Percentiles rank a stretch among this genome's conserved stretches.
Conservation (phyloP, 352 stramenopile species). For the Discostella stelligera region DNA sequence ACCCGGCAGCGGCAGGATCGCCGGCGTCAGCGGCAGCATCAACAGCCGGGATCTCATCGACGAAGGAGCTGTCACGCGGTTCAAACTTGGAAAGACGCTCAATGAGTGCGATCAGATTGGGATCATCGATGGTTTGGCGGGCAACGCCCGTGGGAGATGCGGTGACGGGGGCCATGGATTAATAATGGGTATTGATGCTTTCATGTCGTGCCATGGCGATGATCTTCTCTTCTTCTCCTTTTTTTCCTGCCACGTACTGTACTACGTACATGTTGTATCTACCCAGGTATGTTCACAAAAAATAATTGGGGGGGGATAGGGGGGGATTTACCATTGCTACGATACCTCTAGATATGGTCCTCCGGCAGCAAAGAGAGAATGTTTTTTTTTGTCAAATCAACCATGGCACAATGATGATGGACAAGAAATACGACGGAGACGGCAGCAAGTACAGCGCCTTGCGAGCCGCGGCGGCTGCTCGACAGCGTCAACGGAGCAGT, state of each 20-base stretch:
- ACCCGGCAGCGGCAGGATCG: background rate
- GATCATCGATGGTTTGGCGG: slow-evolving; percentile 76
- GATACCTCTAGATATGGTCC: too few relatives aligned
- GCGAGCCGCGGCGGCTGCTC: slow-evolving; percentile 18
- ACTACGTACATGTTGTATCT: too few relatives aligned
- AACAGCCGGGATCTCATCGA: background rate
- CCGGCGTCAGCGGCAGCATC: background rate
- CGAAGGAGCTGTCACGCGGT: background rate
- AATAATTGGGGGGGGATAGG: too few relatives aligned
- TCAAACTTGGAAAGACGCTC: slow-evolving; percentile 45
- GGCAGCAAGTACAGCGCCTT: slow-evolving; percentile 24
- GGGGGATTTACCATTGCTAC: too few relatives aligned
- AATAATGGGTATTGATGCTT: too few relatives aligned
- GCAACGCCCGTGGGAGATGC: slow-evolving; percentile 53
- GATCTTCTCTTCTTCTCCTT: too few relatives aligned
- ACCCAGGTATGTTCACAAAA: too few relatives aligned
- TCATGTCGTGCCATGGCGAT: too few relatives aligned
- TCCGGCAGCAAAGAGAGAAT: too few relatives aligned
- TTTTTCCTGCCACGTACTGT: too few relatives aligned
- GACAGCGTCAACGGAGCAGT: slow-evolving; percentile 18
- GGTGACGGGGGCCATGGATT: slow-evolving; percentile 68
- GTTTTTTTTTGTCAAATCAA: too few relatives aligned
- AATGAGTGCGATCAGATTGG: slow-evolving; percentile 49
- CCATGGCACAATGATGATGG: too few relatives aligned
- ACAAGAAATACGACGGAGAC: slow-evolving; percentile 4